Conservation (phyloP, 768 basidiomycete genomes). For the Lyophyllum decastes region DNA sequence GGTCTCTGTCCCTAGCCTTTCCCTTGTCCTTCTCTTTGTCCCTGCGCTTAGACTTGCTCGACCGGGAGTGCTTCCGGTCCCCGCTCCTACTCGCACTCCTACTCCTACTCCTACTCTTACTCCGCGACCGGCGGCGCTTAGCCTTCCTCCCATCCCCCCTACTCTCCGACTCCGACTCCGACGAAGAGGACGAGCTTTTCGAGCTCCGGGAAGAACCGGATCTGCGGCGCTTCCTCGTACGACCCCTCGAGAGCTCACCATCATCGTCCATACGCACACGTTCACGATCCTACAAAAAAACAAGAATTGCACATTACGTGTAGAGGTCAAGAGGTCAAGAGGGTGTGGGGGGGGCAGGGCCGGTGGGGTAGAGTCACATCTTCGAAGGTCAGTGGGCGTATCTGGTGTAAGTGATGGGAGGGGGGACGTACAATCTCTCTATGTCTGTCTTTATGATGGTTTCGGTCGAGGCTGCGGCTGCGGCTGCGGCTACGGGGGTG, state of each 20-base stretch:
- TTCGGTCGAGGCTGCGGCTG: too few species aligned
- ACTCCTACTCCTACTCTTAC: conserved; percentile 6
- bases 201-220: conserved; percentile 4
- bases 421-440: conserved; percentile 16
- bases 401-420: background rate
- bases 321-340: too few species aligned
- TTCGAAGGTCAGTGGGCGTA: conserved; percentile 19
- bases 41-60: background rate
- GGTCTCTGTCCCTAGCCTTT: conserved; percentile 7
- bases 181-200: conserved; percentile 2
- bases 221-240: conserved; percentile 9
- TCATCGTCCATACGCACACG: background rate
- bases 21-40: conserved; percentile 8
- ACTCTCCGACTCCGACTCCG: conserved; percentile 1
- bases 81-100: background rate
- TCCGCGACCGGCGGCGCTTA: conserved; percentile 11
- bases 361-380: background rate
- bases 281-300: conserved; percentile 10
- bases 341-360: too few species aligned
- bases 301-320: too few species aligned
- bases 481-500: too few species aligned
- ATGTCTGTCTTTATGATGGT: background rate
- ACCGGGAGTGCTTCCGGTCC: conserved; percentile 1
- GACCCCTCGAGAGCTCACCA: background rate
- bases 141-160: background rate